Evolutionary conservation across 1,139 yeast species (phyloP).

Genomic region (Geotrichum citri-aurantii): DNA sequence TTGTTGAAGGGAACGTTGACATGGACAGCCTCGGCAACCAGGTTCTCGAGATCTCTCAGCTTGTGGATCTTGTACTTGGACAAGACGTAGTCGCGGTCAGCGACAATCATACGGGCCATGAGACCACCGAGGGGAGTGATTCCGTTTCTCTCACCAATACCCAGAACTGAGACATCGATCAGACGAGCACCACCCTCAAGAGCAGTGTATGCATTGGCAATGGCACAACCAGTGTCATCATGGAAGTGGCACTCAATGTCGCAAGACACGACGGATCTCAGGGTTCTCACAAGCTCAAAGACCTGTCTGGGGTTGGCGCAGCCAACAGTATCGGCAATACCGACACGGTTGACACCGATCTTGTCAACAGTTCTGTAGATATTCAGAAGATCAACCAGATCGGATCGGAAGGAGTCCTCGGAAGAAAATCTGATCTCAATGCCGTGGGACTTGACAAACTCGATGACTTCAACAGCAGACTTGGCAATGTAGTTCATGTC

Average conservation of each 20-base stretch:
- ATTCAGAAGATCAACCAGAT: conserved; percentile 88
- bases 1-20: conserved; percentile 97
- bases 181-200: conserved; percentile 96
- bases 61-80: conserved; percentile 94
- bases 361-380: conserved; percentile 95
- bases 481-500: conserved; percentile 98
- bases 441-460: conserved; percentile 94
- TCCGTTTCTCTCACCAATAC: conserved; percentile 99
- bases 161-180: conserved; percentile 92
- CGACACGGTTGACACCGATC: conserved; percentile 97
- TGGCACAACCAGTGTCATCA: conserved; percentile 98
- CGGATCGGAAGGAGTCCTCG: conserved; percentile 97
- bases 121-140: conserved; percentile 96
- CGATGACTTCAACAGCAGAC: conserved; percentile 93
- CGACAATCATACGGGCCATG: conserved; percentile 99
- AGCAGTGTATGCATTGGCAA: conserved; percentile 97
- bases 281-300: conserved; percentile 89
- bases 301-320: conserved; percentile 99
- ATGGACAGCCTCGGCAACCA: conserved; percentile 96
- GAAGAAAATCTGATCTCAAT: conserved; percentile 95
- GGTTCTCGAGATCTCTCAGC: conserved; percentile 89
- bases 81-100: conserved; percentile 93
- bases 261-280: conserved; percentile 89
- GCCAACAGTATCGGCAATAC: conserved; percentile 98
- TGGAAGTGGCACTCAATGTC: conserved; percentile 99